These are phyloP conservation scores for Fusarium illudens DNA, from an alignment of 2,329 filamentous ascomycete species.

Conservation along the genomic window DNA sequence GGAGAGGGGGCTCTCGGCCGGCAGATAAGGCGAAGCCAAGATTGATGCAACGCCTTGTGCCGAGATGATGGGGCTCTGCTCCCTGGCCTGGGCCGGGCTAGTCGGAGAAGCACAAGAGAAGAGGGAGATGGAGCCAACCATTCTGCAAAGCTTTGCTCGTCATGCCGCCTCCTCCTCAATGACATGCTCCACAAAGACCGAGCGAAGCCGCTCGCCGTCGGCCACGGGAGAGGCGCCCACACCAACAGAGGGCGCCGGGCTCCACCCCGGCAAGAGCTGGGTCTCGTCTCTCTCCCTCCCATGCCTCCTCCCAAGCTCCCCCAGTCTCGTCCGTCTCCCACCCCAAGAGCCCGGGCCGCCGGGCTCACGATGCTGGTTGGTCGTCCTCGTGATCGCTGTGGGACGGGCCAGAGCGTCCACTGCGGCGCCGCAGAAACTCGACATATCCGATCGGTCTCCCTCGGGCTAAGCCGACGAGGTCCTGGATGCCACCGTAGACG, in stretches of 20 bases:
- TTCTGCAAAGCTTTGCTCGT: slow-evolving; percentile 24
- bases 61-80: slow-evolving; percentile 17
- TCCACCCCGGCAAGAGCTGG: slow-evolving; percentile 10
- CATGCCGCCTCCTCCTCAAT: slow-evolving; percentile 15
- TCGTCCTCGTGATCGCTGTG: slow-evolving; percentile 12
- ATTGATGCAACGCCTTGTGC: slow-evolving; percentile 16
- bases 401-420: slow-evolving; percentile 20
- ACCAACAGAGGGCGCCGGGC: slow-evolving; percentile 18
- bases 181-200: slow-evolving; percentile 31
- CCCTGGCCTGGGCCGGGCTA: slow-evolving; percentile 15
- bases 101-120: background rate
- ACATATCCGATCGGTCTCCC: slow-evolving; percentile 80
- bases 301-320: background rate
- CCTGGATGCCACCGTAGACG: slow-evolving; percentile 82
- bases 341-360: slow-evolving; percentile 8
- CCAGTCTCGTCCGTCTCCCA: background rate
- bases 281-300: background rate
- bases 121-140: slow-evolving; percentile 11
- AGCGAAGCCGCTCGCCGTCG: slow-evolving; percentile 32
- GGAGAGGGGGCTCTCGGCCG: background rate
- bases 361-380: slow-evolving; percentile 26
- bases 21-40: slow-evolving; percentile 29
- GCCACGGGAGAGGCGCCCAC: slow-evolving; percentile 32
- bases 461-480: slow-evolving; percentile 72
- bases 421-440: slow-evolving; percentile 66